Base-by-base conservation (phyloP, 2,329 filamentous ascomycete species). In the Colletotrichum liriopes region DNA sequence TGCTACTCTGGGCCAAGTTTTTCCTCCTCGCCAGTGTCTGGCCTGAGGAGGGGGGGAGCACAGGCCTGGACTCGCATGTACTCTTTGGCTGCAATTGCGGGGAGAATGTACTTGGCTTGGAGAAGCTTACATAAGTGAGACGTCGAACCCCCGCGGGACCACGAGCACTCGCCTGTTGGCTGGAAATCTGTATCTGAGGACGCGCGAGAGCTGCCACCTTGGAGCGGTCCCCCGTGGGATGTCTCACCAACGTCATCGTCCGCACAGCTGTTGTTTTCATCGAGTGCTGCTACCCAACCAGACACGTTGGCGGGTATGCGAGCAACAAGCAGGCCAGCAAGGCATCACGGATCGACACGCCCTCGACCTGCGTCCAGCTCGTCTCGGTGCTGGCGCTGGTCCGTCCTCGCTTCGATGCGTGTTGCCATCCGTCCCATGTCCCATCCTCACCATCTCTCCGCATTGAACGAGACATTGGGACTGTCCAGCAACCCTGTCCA, bases 231-330 rank as follows among this genome's bases (percentile, higher is more conserved):
- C 20, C 43, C 20, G 35, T 63, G 45, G 45, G 43, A 71, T 72
- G 65, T 72, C 65, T 72, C 70, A 70, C 54, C 54, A 72, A 72
- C 70, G 70, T 72, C 70, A 72, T 72, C 54, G 70, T 52, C 60
- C 41, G 60, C 54, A 43, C 68, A 45, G 26, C 32, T 64, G 54
- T 72, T 47, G 60, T 23, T 54, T 18, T 56, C 23, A 49, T 55
- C 49, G 26, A 29, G 54, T 39, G 49, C 58, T 5, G 14, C 7
- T 52, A 52, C 54, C 29, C 65, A 72, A 59, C 69, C 58, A 63
- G 37, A 69, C 60, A 35, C 16, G 16, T 39, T n/a, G 20, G 16
- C 32, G 59, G 37, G 51, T 52, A 64, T 39, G 32, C 39, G 23
- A 61, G 35, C 32, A 52, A 35, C 58, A 51, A 41, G 58, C 65